Evolutionary conservation across 495 filamentous ascomycete genomes (phyloP).

Genomic region (Annulohypoxylon bovei): DNA sequence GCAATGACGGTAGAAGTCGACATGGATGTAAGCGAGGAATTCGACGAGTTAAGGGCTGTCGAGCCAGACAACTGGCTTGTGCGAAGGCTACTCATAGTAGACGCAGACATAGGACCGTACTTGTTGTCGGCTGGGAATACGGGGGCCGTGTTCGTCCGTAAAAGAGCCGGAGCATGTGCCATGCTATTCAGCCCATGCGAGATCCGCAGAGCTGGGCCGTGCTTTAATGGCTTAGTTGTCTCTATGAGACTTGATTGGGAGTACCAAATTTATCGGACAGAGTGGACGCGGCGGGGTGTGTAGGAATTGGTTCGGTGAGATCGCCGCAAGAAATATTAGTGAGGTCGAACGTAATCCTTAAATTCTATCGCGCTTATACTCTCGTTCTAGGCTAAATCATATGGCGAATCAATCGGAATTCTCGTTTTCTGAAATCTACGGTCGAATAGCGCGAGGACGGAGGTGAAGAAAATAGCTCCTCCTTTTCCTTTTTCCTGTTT

Average conservation of each 20-base stretch:
- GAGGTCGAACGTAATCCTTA: conserved; percentile 17
- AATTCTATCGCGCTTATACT: conserved; percentile 17
- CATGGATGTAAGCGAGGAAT: conserved; percentile 61
- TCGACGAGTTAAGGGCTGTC: conserved; percentile 58
- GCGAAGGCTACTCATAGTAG: conserved; percentile 58
- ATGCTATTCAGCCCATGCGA: conserved; percentile 58
- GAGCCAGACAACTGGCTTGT: conserved; percentile 65
- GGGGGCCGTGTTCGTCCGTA: conserved; percentile 63
- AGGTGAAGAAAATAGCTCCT: background rate
- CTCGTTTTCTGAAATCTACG: conserved; percentile 8
- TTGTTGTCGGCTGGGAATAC: conserved; percentile 53
- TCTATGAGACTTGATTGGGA: conserved; percentile 13
- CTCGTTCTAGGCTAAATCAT: conserved; percentile 12
- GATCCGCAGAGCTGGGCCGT: conserved; percentile 10
- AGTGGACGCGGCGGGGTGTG: conserved; percentile 17
- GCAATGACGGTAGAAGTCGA: conserved; percentile 53
- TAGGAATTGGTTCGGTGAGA: conserved; percentile 23
- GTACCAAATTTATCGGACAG: background rate
- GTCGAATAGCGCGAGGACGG: background rate
- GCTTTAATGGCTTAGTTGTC: conserved; percentile 19
- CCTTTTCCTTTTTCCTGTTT: background rate
- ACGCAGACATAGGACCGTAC: conserved; percentile 49
- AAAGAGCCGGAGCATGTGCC: conserved; percentile 60
- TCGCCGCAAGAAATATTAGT: conserved; percentile 19
- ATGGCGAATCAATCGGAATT: background rate